phyloP scores from a whole-genome alignment of 1,284 basidiomycete genomes.

The Hymenochaete sp. region DNA sequence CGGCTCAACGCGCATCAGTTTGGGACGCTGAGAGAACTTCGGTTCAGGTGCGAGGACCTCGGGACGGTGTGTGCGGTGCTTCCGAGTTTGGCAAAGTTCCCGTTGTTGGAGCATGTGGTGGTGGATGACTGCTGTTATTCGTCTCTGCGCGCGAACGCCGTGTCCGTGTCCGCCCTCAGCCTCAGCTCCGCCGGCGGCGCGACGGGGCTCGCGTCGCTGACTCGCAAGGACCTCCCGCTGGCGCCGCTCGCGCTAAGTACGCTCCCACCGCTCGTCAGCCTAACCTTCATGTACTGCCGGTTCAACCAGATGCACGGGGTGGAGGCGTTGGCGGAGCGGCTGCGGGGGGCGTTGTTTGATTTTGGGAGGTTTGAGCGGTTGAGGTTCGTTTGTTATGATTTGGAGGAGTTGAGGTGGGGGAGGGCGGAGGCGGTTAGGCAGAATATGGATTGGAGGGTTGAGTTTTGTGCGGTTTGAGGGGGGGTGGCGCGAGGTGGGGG shows the following conservation, averaged over 20 bases:
- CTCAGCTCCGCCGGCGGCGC: too few relatives aligned
- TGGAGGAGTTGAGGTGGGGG: constrained; percentile 5
- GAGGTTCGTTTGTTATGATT: constrained; percentile 6
- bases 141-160: constrained; percentile 4
- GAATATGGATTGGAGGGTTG: constrained; percentile 3
- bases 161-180: too few relatives aligned
- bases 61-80: not conserved
- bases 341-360: constrained; percentile 1
- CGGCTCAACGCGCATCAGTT: constrained; percentile 9
- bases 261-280: constrained; percentile 3
- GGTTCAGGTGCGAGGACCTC: constrained; percentile 11
- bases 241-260: not conserved
- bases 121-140: constrained; percentile 13
- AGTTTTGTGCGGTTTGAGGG: too few relatives aligned
- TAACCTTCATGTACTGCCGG: constrained; percentile 5
- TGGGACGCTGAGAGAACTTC: constrained; percentile 1
- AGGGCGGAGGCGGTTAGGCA: not conserved
- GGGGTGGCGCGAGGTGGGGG: not conserved
- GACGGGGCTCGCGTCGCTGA: too few relatives aligned
- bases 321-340: constrained; percentile 5
- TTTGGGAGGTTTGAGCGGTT: constrained; percentile 5
- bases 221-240: too few relatives aligned
- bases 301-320: constrained; percentile 10
- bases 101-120: constrained; percentile 2
- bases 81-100: constrained; percentile 6